Base-by-base conservation (phyloP, 2,329 filamentous ascomycete species). In the Furcasterigmium furcatum region DNA sequence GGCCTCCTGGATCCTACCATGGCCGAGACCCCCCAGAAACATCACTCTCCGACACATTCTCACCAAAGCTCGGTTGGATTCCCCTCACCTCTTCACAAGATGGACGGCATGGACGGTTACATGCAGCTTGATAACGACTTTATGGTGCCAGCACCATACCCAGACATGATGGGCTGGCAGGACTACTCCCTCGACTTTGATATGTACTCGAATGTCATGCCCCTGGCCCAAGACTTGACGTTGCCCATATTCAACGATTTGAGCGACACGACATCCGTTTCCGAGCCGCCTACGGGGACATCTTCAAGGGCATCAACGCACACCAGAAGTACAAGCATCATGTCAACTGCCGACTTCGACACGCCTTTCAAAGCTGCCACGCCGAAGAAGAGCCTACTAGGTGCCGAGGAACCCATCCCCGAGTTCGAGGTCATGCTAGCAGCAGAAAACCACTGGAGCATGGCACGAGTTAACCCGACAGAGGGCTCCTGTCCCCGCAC, bases 371-470 rank as follows among this genome's bases (percentile, higher is more conserved):
- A 65, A 44, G 48, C 61, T 1, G 47, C 57, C 5, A 64, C 64
- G 4, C 55, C 64, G 46, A 19, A 20, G 13, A 9, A 16, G 10
- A 21, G 10, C 4, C 16, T 27, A 14, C 51, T 63, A 38, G 51
- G 52, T 1, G 50, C 49, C 2, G 63, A 65, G 13, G 55, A 55
- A 9, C 56, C 55, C n/a, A 65, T 71, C 8, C 61, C 67, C 8
- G 73, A 77, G 46, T 72, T 73, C 34, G 67, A 73, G 38, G 70
- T 68, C 1, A 67, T 77, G 13, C 63, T 76, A 12, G 69, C 68
- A 2, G 68, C 73, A 1, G 74, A 78, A 51, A 66, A 66, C 2
- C 70, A 68, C 1, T 79, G 75, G 76, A 74, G 74, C 12, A 54
- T 79, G 24, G 75, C 74, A 4, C 65, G 73, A 16, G 78, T 76